These are phyloP conservation scores for Actinidia polygama DNA, from an alignment of 179 eudicot species.

Conservation along the genomic window DNA sequence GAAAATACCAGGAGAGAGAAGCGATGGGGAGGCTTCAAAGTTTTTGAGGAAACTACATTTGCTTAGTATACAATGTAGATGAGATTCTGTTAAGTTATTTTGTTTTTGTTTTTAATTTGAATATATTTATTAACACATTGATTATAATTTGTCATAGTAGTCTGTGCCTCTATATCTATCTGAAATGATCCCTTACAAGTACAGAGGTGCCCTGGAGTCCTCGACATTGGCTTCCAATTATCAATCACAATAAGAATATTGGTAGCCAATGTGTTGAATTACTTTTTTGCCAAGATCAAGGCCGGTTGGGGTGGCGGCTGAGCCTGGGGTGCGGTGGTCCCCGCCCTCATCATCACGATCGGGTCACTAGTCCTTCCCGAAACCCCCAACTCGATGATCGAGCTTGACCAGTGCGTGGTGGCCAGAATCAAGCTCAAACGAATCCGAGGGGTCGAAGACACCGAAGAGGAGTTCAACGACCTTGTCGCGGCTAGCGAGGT, in stretches of 20 bases:
- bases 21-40: too few species aligned
- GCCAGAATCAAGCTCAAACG: conserved; percentile 37
- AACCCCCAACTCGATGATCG: conserved; percentile 72
- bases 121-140: too few species aligned
- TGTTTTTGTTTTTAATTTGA: too few species aligned
- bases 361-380: conserved; percentile 49
- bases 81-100: neutral
- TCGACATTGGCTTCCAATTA: conserved; percentile 53
- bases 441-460: conserved; percentile 45
- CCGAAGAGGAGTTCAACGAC: conserved; percentile 57
- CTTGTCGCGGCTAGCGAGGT: conserved; percentile 54
- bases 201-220: conserved; percentile 52
- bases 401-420: conserved; percentile 45
- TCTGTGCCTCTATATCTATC: conserved; percentile 61
- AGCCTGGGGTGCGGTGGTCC: conserved; percentile 51
- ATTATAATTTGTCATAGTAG: conserved; percentile 29
- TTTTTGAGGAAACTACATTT: too few species aligned
- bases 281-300: conserved; percentile 32
- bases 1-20: too few species aligned
- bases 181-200: conserved; percentile 60
- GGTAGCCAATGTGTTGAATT: conserved; percentile 52
- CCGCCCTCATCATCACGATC: conserved; percentile 42
- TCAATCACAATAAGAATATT: conserved; percentile 54
- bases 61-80: too few species aligned
- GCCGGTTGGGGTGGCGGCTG: conserved; percentile 55